These are phyloP conservation scores for Zygosaccharomyces siamensis DNA, from an alignment of 805 yeast genomes.

Conservation along the genomic window DNA sequence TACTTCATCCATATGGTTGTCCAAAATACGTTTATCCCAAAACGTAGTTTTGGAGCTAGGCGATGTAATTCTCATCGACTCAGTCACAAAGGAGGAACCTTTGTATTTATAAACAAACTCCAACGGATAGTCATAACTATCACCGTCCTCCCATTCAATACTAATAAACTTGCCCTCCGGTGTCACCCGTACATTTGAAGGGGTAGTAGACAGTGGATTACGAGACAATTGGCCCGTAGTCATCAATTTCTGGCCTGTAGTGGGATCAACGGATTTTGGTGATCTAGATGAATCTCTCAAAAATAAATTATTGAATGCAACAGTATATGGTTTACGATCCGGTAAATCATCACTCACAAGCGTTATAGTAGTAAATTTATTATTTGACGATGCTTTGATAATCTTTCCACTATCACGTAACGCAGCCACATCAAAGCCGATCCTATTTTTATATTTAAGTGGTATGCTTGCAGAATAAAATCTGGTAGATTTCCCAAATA, in stretches of 20 bases:
- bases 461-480: not conserved
- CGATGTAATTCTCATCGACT: constrained; percentile 27
- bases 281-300: constrained; percentile 61
- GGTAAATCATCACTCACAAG: constrained; percentile 18
- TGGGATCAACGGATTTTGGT: constrained; percentile 46
- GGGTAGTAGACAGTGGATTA: constrained; percentile 31
- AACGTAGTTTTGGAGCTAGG: constrained; percentile 33
- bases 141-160: constrained; percentile 49
- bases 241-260: constrained; percentile 57
- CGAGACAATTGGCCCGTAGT: constrained; percentile 49
- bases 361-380: constrained; percentile 25
- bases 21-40: constrained; percentile 39
- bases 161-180: constrained; percentile 33
- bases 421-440: not conserved
- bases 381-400: constrained; percentile 13
- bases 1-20: constrained; percentile 26
- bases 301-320: constrained; percentile 47
- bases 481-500: not conserved
- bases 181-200: constrained; percentile 36
- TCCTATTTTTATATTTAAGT: not conserved
- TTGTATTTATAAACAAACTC: constrained; percentile 46
- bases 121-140: constrained; percentile 40
- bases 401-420: constrained; percentile 7
- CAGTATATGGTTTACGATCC: constrained; percentile 21
- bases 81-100: constrained; percentile 32